Evolutionary conservation across 1,284 basidiomycete genomes (phyloP), one percentile per base, ranked within the genome.

Genomic region (Gomphus bonarii): DNA sequence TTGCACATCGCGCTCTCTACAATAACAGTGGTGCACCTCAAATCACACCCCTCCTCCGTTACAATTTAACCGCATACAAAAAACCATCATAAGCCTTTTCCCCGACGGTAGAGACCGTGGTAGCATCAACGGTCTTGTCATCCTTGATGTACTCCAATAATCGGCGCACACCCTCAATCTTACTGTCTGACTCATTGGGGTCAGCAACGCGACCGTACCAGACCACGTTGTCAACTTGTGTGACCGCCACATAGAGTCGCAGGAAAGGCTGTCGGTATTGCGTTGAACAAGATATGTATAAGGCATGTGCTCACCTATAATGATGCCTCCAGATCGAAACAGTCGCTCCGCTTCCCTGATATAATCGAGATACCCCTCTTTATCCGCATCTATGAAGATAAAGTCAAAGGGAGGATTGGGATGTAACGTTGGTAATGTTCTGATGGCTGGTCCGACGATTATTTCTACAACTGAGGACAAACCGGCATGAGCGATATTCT

Each of bases 61-160:
- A 70, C 48, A 68, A 54, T 43, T 68, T 66, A 22, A 77, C 55
- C 0, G 77, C 75, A 62, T 80, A 84, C 53, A 81, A 62, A 66
- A 82, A 82, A 0, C 81, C 81, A 63, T 84, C 81, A 59, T 77
- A 81, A 6, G 79, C 79, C 63, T 81, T 84, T 63, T 79, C 79
- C 20, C 81, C 80, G 2, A 78, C 80, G 1, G 77, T 82, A 1
- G 70, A 72, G n/a, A 84, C 75, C 0, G 80, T 81, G 0, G 79
- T 82, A 5, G 78, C 79, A 14, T 84, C 81, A 0, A 82, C 75
- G 20, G 79, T 78, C 5, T 65, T 64, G 63, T 84, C 80, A 5
- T 69, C 72, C 65, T 81, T 73, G 18, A 85, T 63, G 20, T 70
- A 66, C 28, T 68, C 62, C 57, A 85, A 65, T 20, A 84, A 67